Percentiles rank a stretch among this genome's conserved stretches.
phyloP scores from a whole-genome alignment of 164 flowering plant genomes.

The Macadamia integrifolia region DNA sequence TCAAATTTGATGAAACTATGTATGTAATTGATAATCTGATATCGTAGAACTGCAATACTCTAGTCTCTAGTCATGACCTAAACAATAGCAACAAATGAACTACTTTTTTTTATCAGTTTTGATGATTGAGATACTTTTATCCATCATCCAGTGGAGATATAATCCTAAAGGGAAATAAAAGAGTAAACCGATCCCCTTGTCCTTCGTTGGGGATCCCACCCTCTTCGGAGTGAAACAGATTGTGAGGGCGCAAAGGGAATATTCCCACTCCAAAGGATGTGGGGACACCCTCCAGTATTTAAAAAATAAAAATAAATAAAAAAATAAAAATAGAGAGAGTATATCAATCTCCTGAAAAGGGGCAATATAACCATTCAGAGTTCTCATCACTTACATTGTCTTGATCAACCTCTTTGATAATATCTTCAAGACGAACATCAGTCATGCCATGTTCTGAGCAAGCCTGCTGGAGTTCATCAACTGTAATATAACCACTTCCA shows the following conservation, averaged over 20 bases:
- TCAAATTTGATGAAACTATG: background rate
- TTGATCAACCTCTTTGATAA: constrained; percentile 95
- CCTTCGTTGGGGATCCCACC: too few relatives aligned
- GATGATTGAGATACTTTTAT: too few relatives aligned
- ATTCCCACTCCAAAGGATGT: too few relatives aligned
- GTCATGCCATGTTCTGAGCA: constrained; percentile 88
- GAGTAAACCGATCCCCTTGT: too few relatives aligned
- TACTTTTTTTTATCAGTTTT: too few relatives aligned
- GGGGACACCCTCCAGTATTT: too few relatives aligned
- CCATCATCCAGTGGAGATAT: too few relatives aligned
- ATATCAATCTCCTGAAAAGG: background rate
- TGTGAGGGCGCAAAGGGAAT: too few relatives aligned
- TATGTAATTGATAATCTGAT: background rate
- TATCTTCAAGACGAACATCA: constrained; percentile 77
- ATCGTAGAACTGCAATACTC: background rate
- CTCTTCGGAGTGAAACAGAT: too few relatives aligned
- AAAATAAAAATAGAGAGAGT: too few relatives aligned
- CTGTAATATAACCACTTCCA: constrained; percentile 92
- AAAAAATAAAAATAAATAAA: too few relatives aligned
- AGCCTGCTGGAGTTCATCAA: constrained; percentile 95
- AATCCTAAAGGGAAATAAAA: background rate
- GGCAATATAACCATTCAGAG: background rate
- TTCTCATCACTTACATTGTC: constrained; percentile 61
- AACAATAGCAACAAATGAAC: background rate
- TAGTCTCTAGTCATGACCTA: background rate